Evolutionary conservation across 1,284 basidiomycete species (phyloP).

Genomic region (Irpex sp.): DNA sequence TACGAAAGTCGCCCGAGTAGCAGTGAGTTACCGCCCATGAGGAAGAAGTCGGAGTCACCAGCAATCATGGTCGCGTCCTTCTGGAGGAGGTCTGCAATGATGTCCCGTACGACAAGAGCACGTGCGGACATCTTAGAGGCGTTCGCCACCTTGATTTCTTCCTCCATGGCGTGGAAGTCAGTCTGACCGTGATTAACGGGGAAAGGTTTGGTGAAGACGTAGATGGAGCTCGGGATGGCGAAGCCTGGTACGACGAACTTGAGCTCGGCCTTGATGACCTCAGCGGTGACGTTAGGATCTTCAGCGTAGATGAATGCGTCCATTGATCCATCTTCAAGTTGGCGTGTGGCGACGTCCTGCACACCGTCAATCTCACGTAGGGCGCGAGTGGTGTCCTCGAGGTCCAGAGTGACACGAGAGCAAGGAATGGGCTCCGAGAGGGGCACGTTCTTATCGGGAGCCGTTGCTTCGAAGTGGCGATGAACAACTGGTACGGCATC

Average conservation of each 20-base stretch:
- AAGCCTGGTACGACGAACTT: slow-evolving; percentile 9
- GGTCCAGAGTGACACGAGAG: slow-evolving; percentile 29
- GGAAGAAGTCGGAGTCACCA: slow-evolving; percentile 31
- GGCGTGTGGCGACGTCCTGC: slow-evolving; percentile 42
- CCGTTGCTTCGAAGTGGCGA: slow-evolving; percentile 39
- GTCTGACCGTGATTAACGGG: slow-evolving; percentile 19
- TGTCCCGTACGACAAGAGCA: slow-evolving; percentile 35
- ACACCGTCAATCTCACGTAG: slow-evolving; percentile 44
- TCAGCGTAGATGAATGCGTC: slow-evolving; percentile 33
- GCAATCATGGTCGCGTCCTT: slow-evolving; percentile 33
- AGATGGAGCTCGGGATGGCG: neutral
- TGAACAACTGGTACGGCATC: slow-evolving; percentile 32
- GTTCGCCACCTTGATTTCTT: slow-evolving; percentile 24
- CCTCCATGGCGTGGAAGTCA: slow-evolving; percentile 36
- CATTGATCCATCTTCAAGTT: slow-evolving; percentile 28
- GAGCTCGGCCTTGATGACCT: slow-evolving; percentile 21
- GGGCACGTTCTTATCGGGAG: slow-evolving; percentile 29
- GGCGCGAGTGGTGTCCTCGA: slow-evolving; percentile 37
- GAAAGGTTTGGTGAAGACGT: slow-evolving; percentile 9
- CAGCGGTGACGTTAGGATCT: slow-evolving; percentile 17
- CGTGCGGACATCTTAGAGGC: slow-evolving; percentile 30
- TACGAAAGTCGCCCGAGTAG: slow-evolving; percentile 42
- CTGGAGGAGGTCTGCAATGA: slow-evolving; percentile 36
- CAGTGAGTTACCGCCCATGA: slow-evolving; percentile 43
- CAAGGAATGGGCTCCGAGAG: slow-evolving; percentile 38